Evolutionary conservation across 2,329 filamentous ascomycete species (phyloP), one percentile per base, ranked within the genome.

Genomic region (Colletotrichum sp.): DNA sequence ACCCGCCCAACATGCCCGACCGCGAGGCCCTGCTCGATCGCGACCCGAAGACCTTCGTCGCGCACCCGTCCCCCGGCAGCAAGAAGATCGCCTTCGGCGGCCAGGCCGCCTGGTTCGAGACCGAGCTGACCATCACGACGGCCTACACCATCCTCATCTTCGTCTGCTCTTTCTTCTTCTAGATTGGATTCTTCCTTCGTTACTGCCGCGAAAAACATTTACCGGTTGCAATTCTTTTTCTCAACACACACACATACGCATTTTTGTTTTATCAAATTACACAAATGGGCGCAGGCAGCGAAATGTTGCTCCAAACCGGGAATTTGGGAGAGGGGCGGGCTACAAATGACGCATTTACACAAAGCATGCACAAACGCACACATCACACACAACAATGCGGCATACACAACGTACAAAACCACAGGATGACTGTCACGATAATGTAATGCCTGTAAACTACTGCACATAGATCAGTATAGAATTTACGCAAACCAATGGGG

Each of bases 1-100:
- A 89, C 78, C 92, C 92, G 1, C 92, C 92, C 0, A 83, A 80
- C 5, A 88, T 92, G 84, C 90, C 91, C 0, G 89, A 91, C 36
- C 87, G 92, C 18, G 89, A 92, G 80, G 87, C 91, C 8, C 83
- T 93, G 16, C 84, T 93, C 60, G 83, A 86, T 6, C 86, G 91
- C 12, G 91, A 93, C 79, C 82, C 86, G 36, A 89, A 90, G 83
- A 90, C 89, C 7, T 85, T 87, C 24, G 86, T 91, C n/a, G 89
- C 89, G 4, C 86, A 90, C 77, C 90, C 90, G 6, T 88, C 88
- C 0, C 83, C 84, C 6, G 78, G 84, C 78, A 89, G 87, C 84
- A 90, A 90, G 85, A 90, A 89, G 83, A 89, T 89, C 79, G 88
- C 89, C 2, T 90, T 90, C 79, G 87, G 87, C 65, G 87, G 86